Percentiles rank a stretch among this genome's conserved stretches.
Evolutionary conservation across 129 eudicot species (phyloP).

Genomic region (carrot (Daucus carota)): DNA sequence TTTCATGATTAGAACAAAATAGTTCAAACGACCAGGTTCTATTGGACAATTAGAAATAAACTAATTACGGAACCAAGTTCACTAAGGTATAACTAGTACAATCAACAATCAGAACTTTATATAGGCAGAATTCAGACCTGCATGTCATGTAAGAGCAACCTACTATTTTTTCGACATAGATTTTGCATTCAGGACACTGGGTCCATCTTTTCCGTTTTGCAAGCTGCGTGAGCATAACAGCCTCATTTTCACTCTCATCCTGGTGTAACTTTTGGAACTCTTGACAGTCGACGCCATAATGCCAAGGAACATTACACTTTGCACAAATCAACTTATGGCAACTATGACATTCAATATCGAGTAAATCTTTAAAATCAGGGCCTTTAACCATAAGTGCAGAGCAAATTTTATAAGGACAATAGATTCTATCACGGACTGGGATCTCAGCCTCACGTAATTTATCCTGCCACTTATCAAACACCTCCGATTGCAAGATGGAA

Average conservation of each 20-base stretch:
- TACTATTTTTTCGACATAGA: background rate
- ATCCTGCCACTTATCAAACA: background rate
- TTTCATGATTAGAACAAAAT: too few species aligned
- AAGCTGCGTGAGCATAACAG: background rate
- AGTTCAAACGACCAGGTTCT: too few species aligned
- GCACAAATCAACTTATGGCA: background rate
- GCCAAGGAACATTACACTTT: background rate
- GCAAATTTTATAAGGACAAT: background rate
- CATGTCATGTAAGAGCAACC: background rate
- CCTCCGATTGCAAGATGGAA: background rate
- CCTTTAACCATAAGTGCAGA: background rate
- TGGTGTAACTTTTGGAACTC: background rate
- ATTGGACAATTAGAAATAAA: too few species aligned
- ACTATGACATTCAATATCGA: background rate
- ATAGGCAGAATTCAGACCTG: background rate
- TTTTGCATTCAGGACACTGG: background rate
- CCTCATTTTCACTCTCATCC: background rate
- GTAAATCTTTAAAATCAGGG: background rate
- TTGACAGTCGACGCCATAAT: background rate
- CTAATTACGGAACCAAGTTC: too few species aligned
- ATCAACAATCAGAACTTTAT: too few species aligned
- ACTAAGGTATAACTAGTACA: too few species aligned
- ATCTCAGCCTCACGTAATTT: background rate
- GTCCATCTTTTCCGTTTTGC: background rate
- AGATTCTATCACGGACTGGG: background rate